Percentiles rank a stretch among this genome's conserved stretches.
Evolutionary conservation across 805 yeast genomes (phyloP).

Genomic region (Wickerhamiella azyma): DNA sequence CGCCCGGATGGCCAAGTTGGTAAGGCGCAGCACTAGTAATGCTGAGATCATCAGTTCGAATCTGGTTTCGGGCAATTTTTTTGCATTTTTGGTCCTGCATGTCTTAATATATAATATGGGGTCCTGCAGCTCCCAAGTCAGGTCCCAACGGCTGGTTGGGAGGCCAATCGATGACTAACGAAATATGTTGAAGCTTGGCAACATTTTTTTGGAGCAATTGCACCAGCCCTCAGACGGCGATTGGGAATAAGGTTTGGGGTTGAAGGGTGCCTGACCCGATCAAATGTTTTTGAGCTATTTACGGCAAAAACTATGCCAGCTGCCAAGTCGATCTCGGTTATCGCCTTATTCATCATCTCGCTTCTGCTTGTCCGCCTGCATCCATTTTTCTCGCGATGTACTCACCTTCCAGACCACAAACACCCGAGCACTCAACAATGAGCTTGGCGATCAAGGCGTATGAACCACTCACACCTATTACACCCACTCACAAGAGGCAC

Average conservation of each 20-base stretch:
- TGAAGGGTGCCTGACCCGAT: too few relatives aligned
- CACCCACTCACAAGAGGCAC: not conserved
- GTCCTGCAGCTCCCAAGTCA: too few relatives aligned
- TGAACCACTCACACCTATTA: not conserved
- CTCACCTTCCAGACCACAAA: not conserved
- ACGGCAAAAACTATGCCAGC: too few relatives aligned
- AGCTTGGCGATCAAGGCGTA: not conserved
- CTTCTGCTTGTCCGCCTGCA: not conserved
- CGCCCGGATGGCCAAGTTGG: conserved; percentile 52
- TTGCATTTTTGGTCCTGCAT: conserved; percentile 1
- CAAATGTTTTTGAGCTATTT: too few relatives aligned
- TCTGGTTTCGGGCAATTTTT: conserved; percentile 52
- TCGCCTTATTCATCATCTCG: not conserved
- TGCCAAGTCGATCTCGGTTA: not conserved
- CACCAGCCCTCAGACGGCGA: too few relatives aligned
- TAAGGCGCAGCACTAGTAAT: conserved; percentile 84
- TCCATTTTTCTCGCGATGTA: not conserved
- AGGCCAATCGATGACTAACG: too few relatives aligned
- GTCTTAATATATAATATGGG: too few relatives aligned
- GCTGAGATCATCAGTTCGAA: conserved; percentile 74
- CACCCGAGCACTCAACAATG: not conserved
- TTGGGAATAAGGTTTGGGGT: too few relatives aligned
- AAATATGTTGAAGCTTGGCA: too few relatives aligned
- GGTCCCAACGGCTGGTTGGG: too few relatives aligned
- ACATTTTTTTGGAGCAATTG: too few relatives aligned